Conservation (phyloP, 1,284 basidiomycete genomes). For the Ustilago trichophora region DNA sequence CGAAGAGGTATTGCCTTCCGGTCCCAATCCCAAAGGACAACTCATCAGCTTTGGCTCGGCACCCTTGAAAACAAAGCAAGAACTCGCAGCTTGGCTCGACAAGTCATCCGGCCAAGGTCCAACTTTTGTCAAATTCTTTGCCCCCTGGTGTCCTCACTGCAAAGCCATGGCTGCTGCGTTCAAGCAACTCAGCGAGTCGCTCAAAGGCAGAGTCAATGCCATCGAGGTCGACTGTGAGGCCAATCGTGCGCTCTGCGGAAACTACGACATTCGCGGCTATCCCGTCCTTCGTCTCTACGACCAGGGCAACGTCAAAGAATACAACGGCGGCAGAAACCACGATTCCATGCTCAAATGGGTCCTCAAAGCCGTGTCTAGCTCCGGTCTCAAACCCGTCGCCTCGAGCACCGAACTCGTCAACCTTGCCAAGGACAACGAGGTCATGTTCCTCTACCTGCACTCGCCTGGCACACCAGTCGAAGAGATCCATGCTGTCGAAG, state of each 20-base stretch:
- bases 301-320: slow-evolving; percentile 52
- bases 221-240: slow-evolving; percentile 62
- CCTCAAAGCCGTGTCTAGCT: slow-evolving; percentile 47
- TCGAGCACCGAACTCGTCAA: slow-evolving; percentile 25
- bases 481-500: slow-evolving; percentile 30
- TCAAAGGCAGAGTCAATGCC: slow-evolving; percentile 59
- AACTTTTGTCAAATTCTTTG: slow-evolving; percentile 64
- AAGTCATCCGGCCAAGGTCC: slow-evolving; percentile 52
- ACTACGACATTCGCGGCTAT: slow-evolving; percentile 48
- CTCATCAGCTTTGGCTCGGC: slow-evolving; percentile 53
- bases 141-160: slow-evolving; percentile 66
- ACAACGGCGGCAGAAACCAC: slow-evolving; percentile 52
- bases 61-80: slow-evolving; percentile 36
- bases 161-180: slow-evolving; percentile 59
- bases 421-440: slow-evolving; percentile 45
- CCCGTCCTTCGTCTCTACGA: slow-evolving; percentile 59
- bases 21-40: slow-evolving; percentile 54
- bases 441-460: slow-evolving; percentile 59
- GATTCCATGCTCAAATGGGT: slow-evolving; percentile 60
- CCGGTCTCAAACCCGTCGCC: slow-evolving; percentile 36
- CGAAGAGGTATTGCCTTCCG: slow-evolving; percentile 18
- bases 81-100: slow-evolving; percentile 49
- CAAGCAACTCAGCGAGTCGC: slow-evolving; percentile 41
- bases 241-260: slow-evolving; percentile 44
- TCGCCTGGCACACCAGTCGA: slow-evolving; percentile 28